Evolutionary conservation across 306 rosid genomes (phyloP).

Genomic region (Medicago lupulina): DNA sequence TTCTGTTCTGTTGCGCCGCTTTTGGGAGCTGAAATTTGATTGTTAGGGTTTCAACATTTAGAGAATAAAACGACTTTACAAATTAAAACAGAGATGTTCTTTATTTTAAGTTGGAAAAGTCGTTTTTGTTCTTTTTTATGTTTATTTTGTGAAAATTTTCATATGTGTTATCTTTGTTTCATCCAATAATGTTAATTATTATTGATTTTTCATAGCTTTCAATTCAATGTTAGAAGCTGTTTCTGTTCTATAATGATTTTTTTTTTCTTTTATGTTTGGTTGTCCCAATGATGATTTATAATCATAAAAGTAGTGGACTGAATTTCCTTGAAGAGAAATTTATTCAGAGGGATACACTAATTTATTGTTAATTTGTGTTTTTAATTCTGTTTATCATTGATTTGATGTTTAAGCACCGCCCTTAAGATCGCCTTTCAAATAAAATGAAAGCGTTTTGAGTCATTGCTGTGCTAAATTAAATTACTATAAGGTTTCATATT

Average conservation of each 20-base stretch:
- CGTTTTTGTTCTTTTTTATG: background rate
- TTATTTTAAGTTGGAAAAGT: too few relatives aligned
- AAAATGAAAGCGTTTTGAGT: slow-evolving; percentile 86
- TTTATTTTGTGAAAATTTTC: background rate
- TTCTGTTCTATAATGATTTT: background rate
- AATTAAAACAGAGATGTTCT: too few relatives aligned
- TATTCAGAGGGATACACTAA: slow-evolving; percentile 52
- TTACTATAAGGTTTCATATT: slow-evolving; percentile 45
- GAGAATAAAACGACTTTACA: too few relatives aligned
- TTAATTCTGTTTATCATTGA: background rate
- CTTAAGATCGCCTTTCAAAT: slow-evolving; percentile 93
- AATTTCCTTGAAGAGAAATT: slow-evolving; percentile 51
- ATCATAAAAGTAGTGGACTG: slow-evolving; percentile 69
- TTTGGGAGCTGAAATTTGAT: background rate
- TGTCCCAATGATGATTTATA: slow-evolving; percentile 50
- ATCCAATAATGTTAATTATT: background rate
- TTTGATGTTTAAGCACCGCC: slow-evolving; percentile 59
- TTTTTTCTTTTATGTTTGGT: background rate
- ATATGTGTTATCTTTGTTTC: background rate
- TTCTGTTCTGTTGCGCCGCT: slow-evolving; percentile 9
- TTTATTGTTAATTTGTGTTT: background rate
- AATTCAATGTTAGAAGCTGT: background rate
- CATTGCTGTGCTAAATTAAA: slow-evolving; percentile 74
- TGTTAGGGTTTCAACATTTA: background rate
- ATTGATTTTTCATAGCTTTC: background rate